Percentiles rank a stretch among this genome's conserved stretches.
Evolutionary conservation across 345 rosid genomes (phyloP).

Genomic region (Microcos paniculata): DNA sequence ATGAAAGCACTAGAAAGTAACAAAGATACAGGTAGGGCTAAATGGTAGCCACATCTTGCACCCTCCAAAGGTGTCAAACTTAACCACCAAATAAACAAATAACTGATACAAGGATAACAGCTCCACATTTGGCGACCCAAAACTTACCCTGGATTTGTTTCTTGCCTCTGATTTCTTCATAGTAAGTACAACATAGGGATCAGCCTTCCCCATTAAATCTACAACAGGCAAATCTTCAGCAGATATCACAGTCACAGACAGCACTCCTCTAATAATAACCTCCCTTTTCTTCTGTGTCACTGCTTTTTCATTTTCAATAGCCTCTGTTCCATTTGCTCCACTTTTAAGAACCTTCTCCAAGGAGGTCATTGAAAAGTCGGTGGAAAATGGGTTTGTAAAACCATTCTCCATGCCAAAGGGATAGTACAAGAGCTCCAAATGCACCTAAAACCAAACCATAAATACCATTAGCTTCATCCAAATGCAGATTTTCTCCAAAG

Average conservation of each 20-base stretch:
- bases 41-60: background rate
- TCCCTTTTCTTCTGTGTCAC: conserved; percentile 59
- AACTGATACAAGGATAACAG: conserved; percentile 7
- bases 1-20: background rate
- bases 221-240: conserved; percentile 82
- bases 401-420: conserved; percentile 74
- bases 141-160: conserved; percentile 76
- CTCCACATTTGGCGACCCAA: conserved; percentile 7
- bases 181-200: conserved; percentile 79
- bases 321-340: conserved; percentile 50
- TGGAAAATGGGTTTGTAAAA: conserved; percentile 57
- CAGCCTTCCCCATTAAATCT: conserved; percentile 97
- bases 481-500: background rate
- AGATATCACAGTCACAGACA: conserved; percentile 83
- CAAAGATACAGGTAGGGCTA: background rate
- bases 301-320: conserved; percentile 49
- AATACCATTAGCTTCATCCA: background rate
- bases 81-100: background rate
- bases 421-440: conserved; percentile 85
- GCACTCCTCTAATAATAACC: conserved; percentile 90
- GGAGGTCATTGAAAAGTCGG: conserved; percentile 67
- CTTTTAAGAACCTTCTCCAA: conserved; percentile 83
- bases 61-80: background rate
- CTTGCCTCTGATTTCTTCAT: conserved; percentile 82
- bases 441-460: conserved; percentile 53